A percentile compares a stretch with the other conserved stretches of the same genome.
Conservation (phyloP, 2,329 filamentous ascomycete species). For the Cordyceps militaris region DNA sequence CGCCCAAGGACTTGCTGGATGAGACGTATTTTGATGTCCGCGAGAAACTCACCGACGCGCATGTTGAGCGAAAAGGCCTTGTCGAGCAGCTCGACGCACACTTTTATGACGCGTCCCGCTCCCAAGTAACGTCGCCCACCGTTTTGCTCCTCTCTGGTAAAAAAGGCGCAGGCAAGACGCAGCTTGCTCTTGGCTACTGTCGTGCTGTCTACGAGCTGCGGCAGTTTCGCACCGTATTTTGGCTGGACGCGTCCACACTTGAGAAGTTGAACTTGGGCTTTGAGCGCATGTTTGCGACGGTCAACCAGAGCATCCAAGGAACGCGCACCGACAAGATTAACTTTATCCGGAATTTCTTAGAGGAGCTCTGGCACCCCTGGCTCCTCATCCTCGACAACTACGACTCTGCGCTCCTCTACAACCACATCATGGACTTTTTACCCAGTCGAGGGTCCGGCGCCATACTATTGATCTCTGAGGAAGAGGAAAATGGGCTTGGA, state of each 20-base stretch:
- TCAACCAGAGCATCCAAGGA: neutral
- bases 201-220: neutral
- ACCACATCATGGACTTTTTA: slow-evolving; percentile 7
- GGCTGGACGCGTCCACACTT: slow-evolving; percentile 9
- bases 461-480: neutral
- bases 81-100: neutral
- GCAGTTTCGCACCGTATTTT: slow-evolving; percentile 8
- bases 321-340: slow-evolving; percentile 1
- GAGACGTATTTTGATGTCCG: slow-evolving; percentile 8
- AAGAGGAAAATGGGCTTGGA: slow-evolving; percentile 7
- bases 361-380: slow-evolving; percentile 9
- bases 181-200: slow-evolving; percentile 8
- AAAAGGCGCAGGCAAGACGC: neutral
- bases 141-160: slow-evolving; percentile 3
- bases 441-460: slow-evolving; percentile 4
- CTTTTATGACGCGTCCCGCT: slow-evolving; percentile 4
- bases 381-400: slow-evolving; percentile 8
- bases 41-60: neutral
- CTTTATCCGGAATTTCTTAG: neutral
- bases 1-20: neutral
- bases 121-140: neutral
- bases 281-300: slow-evolving; percentile 7
- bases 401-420: slow-evolving; percentile 2
- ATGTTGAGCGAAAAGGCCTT: neutral
- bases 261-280: slow-evolving; percentile 2